Evolutionary conservation across 176 grass and related monocot genomes (phyloP).

Genomic region (Coix lacrymajobi): DNA sequence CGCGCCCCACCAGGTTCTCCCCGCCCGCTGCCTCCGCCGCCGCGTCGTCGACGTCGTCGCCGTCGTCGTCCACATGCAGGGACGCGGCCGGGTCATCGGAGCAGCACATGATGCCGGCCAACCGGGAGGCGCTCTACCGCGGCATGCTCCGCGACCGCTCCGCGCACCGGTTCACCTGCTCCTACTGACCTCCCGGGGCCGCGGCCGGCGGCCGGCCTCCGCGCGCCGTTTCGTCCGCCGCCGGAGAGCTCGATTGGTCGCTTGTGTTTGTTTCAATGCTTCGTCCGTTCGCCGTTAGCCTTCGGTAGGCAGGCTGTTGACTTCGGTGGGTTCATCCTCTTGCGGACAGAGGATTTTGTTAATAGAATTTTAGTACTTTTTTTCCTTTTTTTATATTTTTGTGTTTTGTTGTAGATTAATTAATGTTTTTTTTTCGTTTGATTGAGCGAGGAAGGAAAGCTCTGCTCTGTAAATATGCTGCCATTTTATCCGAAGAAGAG

Average conservation of each 20-base stretch:
- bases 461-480: slow-evolving; percentile 16
- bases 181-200: slow-evolving; percentile 24
- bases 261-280: neutral
- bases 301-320: slow-evolving; percentile 14
- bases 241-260: neutral
- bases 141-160: slow-evolving; percentile 79
- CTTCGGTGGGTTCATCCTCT: neutral
- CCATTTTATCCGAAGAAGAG: neutral
- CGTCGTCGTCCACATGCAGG: neutral
- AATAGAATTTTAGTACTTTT: neutral
- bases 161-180: slow-evolving; percentile 48
- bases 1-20: neutral
- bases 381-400: neutral
- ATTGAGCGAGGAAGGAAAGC: neutral
- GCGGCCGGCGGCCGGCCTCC: neutral
- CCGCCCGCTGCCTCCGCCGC: neutral
- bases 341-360: neutral
- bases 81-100: neutral
- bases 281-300: neutral
- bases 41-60: neutral
- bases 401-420: slow-evolving; percentile 15
- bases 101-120: slow-evolving; percentile 58
- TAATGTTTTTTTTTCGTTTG: neutral
- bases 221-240: neutral
- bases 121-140: slow-evolving; percentile 78